These are phyloP conservation scores for Annulohypoxylon moriforme DNA, from an alignment of 495 filamentous ascomycete genomes.

Conservation along the genomic window DNA sequence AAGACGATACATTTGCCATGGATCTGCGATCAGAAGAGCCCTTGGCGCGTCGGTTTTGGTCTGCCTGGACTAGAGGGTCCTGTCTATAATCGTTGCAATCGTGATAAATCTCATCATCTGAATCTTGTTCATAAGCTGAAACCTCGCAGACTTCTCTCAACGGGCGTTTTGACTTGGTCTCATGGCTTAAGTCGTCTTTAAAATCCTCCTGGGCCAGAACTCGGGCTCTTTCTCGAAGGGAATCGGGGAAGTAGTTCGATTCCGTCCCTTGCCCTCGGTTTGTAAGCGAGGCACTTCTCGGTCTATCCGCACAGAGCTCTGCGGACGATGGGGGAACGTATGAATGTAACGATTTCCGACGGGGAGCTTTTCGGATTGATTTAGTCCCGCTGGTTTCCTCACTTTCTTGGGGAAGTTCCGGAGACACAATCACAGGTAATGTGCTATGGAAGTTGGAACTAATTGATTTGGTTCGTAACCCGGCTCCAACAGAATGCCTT, in stretches of 20 bases:
- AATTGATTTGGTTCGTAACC: conserved; percentile 39
- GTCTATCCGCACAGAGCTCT: conserved; percentile 1
- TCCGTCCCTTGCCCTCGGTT: conserved; percentile 11
- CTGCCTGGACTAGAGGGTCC: conserved; percentile 4
- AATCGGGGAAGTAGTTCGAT: conserved; percentile 31
- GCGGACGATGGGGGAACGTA: conserved; percentile 21
- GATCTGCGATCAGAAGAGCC: conserved; percentile 30
- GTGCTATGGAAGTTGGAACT: conserved; percentile 26
- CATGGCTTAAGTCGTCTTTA: not conserved
- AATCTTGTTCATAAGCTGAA: not conserved
- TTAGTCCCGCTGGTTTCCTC: conserved; percentile 2
- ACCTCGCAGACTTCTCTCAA: not conserved
- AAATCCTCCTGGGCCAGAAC: conserved; percentile 12
- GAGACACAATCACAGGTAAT: conserved; percentile 37
- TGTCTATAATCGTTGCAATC: conserved; percentile 19
- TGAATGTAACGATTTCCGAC: conserved; percentile 45
- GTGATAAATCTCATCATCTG: conserved; percentile 20
- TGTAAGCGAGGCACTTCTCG: conserved; percentile 20
- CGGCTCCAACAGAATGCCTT: conserved; percentile 40
- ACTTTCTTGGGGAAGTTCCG: conserved; percentile 24
- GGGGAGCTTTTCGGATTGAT: conserved; percentile 21
- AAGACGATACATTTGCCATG: conserved; percentile 26
- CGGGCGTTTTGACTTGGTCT: not conserved
- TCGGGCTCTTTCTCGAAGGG: conserved; percentile 36
- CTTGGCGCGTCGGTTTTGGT: conserved; percentile 13